These are phyloP conservation scores for Penicillium cinerascens DNA, from an alignment of 495 filamentous ascomycete genomes.

Conservation along the genomic window DNA sequence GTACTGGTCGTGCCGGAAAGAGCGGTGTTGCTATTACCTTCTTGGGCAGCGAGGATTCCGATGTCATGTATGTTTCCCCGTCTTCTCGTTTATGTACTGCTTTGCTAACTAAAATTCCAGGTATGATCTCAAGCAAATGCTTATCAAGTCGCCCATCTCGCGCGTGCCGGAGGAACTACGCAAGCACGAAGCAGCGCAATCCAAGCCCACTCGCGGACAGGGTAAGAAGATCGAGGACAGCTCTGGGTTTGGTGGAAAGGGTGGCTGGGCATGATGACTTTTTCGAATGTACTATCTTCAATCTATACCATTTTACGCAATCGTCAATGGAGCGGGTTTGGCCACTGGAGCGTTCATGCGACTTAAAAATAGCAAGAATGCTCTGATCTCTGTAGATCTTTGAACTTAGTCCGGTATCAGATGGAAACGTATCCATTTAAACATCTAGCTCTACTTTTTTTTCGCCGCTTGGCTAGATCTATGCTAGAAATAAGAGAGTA, in stretches of 20 bases:
- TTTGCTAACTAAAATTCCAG: constrained; percentile 28
- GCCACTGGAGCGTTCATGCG: not conserved
- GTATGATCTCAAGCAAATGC: constrained; percentile 91
- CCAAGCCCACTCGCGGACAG: constrained; percentile 59
- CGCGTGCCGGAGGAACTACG: constrained; percentile 90
- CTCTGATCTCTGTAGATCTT: not conserved
- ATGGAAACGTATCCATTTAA: not conserved
- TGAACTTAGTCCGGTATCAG: not conserved
- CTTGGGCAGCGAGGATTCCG: constrained; percentile 85
- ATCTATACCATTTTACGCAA: constrained; percentile 1
- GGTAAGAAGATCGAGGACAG: constrained; percentile 63
- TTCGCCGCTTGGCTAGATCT: not conserved
- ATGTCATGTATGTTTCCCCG: constrained; percentile 71
- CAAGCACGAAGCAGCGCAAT: constrained; percentile 92
- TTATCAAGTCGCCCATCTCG: constrained; percentile 85
- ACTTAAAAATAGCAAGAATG: not conserved
- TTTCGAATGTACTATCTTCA: not conserved
- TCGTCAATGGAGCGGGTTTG: not conserved
- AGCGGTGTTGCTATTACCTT: constrained; percentile 97
- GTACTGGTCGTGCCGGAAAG: constrained; percentile 97
- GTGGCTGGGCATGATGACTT: constrained; percentile 39
- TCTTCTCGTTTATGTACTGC: not conserved
- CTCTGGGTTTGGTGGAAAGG: constrained; percentile 57
- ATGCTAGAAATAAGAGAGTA: not conserved
- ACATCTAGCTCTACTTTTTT: not conserved